Base-by-base conservation (phyloP, 108 stramenopile genomes). In the Poteriospumella lacustris region DNA sequence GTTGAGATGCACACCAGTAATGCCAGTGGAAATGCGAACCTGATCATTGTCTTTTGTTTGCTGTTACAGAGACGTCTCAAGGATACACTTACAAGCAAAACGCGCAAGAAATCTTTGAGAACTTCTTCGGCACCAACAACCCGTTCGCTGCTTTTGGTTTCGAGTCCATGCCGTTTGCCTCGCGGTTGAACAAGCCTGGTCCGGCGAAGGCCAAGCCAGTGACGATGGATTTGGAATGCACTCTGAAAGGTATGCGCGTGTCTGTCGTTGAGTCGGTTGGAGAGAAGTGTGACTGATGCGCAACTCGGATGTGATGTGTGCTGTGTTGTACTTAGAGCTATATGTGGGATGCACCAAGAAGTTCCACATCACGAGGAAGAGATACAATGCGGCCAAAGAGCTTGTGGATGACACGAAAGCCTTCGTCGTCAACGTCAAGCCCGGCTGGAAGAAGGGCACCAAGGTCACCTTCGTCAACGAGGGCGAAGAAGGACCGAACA, bases 291-390 rank as follows among this genome's bases (percentile, higher is more conserved):
- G 9, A 52, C 9, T 52, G 47, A 15, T 19, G 47, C 47, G 9
- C n/a, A n/a, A n/a, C n/a, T n/a, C n/a, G n/a, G n/a, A n/a, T n/a
- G 15, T 52, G 47, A 15, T 19, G 47, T 52, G 47, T 52, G 28
- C 60, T 3, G 28, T 64, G 3, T 64, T 31, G 3, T 24, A 34
- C 5, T 34, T 56, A 73, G 94, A 97, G 78, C 79, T 97, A 2
- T 98, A 92, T 90, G 94, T 91, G 68, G 97, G 97, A 58, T 95
- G 95, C 83, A 97, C 95, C 40, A 94, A 95, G 69, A 92, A 92
- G 68, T 69, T 96, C 3, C 89, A 89, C 15, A 87, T 95, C 56
- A 94, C 90, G 44, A 88, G 96, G 29, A 91, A 95, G 79, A 40
- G 86, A 28, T 88, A 79, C 58, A 77, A 83, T 19, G 86, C 84